phyloP scores from a whole-genome alignment of 192 early-diverging fungal genomes.

The Mycoemilia scoparia region DNA sequence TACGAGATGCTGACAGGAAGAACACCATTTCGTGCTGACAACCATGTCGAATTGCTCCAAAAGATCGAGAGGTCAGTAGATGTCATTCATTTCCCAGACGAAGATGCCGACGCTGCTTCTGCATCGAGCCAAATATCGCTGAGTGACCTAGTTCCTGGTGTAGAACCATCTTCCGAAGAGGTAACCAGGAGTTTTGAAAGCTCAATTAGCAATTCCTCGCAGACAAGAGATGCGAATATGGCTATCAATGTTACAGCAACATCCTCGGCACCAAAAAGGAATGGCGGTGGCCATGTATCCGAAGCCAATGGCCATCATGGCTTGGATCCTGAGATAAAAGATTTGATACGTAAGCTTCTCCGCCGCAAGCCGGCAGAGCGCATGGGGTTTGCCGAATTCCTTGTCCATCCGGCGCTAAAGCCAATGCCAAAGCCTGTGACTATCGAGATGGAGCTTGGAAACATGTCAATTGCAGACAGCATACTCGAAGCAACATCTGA shows the following conservation, averaged over 20 bases:
- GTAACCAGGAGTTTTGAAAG: too few relatives aligned
- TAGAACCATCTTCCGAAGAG: too few relatives aligned
- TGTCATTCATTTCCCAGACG: conserved; percentile 73
- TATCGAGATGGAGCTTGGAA: too few relatives aligned
- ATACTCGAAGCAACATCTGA: too few relatives aligned
- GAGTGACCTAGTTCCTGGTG: too few relatives aligned
- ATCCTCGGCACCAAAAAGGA: not conserved
- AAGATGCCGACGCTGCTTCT: conserved; percentile 3
- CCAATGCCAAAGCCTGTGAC: not conserved
- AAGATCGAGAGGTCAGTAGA: conserved; percentile 79
- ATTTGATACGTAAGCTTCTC: conserved; percentile 60
- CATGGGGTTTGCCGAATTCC: conserved; percentile 88
- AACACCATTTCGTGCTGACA: conserved; percentile 81
- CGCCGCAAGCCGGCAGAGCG: conserved; percentile 75
- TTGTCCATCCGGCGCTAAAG: conserved; percentile 55
- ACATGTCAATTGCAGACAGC: too few relatives aligned
- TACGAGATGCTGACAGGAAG: conserved; percentile 87
- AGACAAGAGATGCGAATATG: too few relatives aligned
- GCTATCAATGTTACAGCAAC: too few relatives aligned
- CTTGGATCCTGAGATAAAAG: conserved; percentile 19
- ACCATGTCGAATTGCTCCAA: conserved; percentile 79
- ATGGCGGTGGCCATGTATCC: not conserved
- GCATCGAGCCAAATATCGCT: too few relatives aligned
- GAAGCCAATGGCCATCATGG: conserved; percentile 1
- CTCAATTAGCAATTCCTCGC: too few relatives aligned